These are phyloP conservation scores for Fusarium haematococcum DNA, from an alignment of 2,329 filamentous ascomycete species.

Conservation along the genomic window DNA sequence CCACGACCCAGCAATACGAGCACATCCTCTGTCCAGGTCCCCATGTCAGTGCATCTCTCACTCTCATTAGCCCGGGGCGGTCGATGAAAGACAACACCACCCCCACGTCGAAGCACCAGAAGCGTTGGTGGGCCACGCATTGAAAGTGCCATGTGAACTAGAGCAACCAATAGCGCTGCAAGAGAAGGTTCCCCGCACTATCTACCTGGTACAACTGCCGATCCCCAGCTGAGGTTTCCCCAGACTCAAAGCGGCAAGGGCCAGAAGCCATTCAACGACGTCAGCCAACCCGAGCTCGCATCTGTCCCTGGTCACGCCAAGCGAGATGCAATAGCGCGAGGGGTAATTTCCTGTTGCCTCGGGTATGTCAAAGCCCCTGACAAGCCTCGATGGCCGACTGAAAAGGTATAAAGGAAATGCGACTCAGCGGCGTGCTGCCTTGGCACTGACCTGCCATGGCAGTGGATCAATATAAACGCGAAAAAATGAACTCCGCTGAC, in stretches of 20 bases:
- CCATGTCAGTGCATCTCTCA: no score
- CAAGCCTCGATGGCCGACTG: not conserved
- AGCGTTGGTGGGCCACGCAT: no score
- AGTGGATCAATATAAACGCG: not conserved
- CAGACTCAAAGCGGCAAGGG: not conserved
- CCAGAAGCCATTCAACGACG: not conserved
- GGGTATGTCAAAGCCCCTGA: not conserved
- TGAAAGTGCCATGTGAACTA: no score
- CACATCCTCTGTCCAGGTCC: no score
- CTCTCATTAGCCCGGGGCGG: no score
- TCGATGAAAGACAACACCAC: no score
- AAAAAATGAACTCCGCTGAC: conserved; percentile 3
- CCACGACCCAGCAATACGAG: no score
- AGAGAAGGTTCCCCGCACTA: not conserved
- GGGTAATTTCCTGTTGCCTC: not conserved
- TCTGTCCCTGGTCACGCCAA: not conserved
- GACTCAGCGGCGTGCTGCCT: not conserved
- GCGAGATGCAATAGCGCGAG: not conserved
- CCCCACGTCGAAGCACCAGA: no score
- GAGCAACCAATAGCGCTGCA: not conserved
- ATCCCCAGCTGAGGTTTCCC: not conserved
- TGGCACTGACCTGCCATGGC: not conserved
- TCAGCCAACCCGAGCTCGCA: not conserved
- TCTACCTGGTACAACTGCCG: not conserved
- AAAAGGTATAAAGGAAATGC: not conserved